Evolutionary conservation across 331 rosid genomes (phyloP), one percentile per base, ranked within the genome.

Genomic region (Ulmus americana): DNA sequence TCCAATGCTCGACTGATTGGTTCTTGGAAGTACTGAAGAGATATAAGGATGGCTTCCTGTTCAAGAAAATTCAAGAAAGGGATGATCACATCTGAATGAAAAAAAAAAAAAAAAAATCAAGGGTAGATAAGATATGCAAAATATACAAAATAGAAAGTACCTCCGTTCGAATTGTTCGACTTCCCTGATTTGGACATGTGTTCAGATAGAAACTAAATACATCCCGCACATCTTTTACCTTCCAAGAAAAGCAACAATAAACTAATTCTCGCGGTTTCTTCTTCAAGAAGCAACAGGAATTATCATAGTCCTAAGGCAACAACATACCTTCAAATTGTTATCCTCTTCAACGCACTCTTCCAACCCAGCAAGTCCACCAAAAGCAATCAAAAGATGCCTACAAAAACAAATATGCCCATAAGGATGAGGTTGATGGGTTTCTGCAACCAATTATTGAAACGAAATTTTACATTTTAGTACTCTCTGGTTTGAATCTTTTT

Each of bases 81-180:
- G 63, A 61, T 42, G 20, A 49, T 55, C 28, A 8, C 41, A 7
- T 39, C 45, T 28, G 35, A 28, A 28, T 28, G 35, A 28, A 3
- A 55, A 11, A 39, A 58, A 41, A 46, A n/a, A n/a, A 11, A 9
- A 74, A 58, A 41, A 46, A 69, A 0, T 45, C 39, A 51, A 9
- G 35, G 9, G 63, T 60, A 52, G 54, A 6, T 65, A 42, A 49
- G 5, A 64, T 14, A 35, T 13, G 35, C 46, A 28, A 73, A 9
- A 52, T 2, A 39, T 20, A n/a, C 46, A 42, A 41, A 0, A 56
- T 10, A 41, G 14, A 11, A 45, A 59, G 61, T 83, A 94, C 99
- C 95, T 94, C 99, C 14, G 99, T 94, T 72, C 95, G 97, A 72
- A 94, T 90, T 39, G 99, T 94, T 76, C 95, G 90, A 78, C 99